Conservation (phyloP, 163 green algal species). For the Scenedesmus sp. region DNA sequence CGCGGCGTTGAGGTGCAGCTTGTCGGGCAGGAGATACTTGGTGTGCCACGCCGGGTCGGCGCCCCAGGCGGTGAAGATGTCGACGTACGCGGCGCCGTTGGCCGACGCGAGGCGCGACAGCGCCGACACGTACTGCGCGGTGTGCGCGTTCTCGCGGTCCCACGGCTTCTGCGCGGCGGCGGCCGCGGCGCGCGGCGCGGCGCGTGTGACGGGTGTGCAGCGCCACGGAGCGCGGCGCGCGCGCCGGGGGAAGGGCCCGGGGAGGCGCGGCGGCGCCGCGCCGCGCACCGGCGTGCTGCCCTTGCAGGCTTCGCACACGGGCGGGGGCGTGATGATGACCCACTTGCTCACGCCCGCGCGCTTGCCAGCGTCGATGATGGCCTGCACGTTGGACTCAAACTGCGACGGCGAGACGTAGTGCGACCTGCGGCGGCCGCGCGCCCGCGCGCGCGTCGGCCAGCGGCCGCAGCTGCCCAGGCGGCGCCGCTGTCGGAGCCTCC, state of each 20-base stretch:
- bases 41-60: constrained; percentile 16
- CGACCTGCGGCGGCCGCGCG: no score
- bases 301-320: constrained; percentile 42
- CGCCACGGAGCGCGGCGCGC: neutral
- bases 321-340: constrained; percentile 43
- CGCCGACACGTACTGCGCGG: constrained; percentile 33
- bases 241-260: no score
- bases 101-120: constrained; percentile 11
- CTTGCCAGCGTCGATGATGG: constrained; percentile 29
- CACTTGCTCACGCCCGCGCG: constrained; percentile 2
- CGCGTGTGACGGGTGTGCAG: no score
- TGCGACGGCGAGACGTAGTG: constrained; percentile 40
- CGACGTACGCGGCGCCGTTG: constrained; percentile 10
- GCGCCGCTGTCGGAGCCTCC: no score
- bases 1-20: constrained; percentile 24
- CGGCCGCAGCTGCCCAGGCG: no score
- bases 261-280: no score
- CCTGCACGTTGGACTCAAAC: constrained; percentile 35
- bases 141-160: constrained; percentile 36
- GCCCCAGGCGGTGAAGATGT: constrained; percentile 36
- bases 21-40: constrained; percentile 37
- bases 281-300: constrained; percentile 14
- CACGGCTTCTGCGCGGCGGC: constrained; percentile 22
- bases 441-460: no score
- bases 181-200: no score